Conservation (phyloP, 768 basidiomycete genomes). For the Mycena floridula region DNA sequence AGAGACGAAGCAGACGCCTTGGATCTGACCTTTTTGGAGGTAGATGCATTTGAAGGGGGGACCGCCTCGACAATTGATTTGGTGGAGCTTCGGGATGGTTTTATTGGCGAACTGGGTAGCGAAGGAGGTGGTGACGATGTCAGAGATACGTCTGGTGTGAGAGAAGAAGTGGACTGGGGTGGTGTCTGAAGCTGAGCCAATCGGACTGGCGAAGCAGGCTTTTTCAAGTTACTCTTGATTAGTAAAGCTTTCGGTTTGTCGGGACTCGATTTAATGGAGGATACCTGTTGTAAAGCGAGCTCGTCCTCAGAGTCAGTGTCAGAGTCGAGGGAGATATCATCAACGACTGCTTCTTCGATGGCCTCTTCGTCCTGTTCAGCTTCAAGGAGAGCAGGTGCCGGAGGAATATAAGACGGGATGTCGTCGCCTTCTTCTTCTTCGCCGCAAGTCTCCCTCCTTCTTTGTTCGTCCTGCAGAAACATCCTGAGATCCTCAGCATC, state of each 20-base stretch:
- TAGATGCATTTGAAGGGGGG: neutral
- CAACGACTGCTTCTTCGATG: neutral
- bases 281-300: no score
- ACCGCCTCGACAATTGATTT: no score
- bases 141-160: constrained; percentile 9
- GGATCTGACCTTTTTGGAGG: neutral
- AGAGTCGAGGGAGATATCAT: no score
- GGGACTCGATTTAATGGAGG: no score
- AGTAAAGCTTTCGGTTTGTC: no score
- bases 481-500: constrained; percentile 60
- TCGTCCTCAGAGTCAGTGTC: no score
- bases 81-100: no score
- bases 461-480: constrained; percentile 60
- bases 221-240: no score
- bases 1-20: neutral
- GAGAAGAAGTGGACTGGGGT: constrained; percentile 24
- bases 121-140: neutral
- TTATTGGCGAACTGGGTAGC: neutral
- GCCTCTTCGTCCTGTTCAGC: constrained; percentile 10
- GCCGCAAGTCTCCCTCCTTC: constrained; percentile 42
- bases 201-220: no score
- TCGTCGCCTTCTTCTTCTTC: no score
- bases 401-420: no score
- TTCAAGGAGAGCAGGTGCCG: no score
- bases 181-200: constrained; percentile 37